Percentiles rank a stretch among this genome's conserved stretches.
phyloP scores from a whole-genome alignment of 2,329 filamentous ascomycete species.

The Botrytis fabae region DNA sequence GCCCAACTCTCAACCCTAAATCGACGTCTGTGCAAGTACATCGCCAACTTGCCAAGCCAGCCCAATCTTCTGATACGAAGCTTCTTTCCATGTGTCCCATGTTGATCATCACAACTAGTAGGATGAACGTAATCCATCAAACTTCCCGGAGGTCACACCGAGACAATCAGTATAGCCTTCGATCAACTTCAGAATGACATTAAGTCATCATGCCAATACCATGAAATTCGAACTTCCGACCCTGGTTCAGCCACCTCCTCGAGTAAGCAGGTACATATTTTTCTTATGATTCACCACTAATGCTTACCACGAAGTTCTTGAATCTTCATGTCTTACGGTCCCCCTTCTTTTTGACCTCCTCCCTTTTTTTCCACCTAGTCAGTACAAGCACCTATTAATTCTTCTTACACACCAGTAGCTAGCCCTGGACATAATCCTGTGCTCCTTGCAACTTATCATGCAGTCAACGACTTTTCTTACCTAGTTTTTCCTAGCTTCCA shows the following conservation, averaged over 20 bases:
- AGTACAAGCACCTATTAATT: neutral
- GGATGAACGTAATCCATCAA: neutral
- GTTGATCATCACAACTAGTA: neutral
- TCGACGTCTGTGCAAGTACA: conserved; percentile 35
- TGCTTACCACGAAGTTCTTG: neutral
- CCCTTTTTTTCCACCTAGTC: neutral
- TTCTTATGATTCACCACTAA: neutral
- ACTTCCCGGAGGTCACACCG: neutral
- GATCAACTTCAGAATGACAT: neutral
- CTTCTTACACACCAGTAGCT: conserved; percentile 9
- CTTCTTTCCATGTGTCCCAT: neutral
- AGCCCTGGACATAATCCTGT: neutral
- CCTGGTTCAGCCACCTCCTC: conserved; percentile 6
- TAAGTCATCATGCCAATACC: neutral
- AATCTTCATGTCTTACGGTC: neutral
- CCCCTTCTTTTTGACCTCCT: neutral
- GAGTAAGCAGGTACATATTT: conserved; percentile 1
- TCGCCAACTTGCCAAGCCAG: neutral
- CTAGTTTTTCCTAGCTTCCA: neutral
- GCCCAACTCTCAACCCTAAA: conserved; percentile 30
- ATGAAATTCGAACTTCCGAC: neutral
- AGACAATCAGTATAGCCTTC: neutral
- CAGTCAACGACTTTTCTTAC: conserved; percentile 8
- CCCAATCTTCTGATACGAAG: conserved; percentile 18
- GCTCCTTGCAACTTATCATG: conserved; percentile 20